Conservation (phyloP, 805 yeast genomes). For the Cyberlindnera petersonii region DNA sequence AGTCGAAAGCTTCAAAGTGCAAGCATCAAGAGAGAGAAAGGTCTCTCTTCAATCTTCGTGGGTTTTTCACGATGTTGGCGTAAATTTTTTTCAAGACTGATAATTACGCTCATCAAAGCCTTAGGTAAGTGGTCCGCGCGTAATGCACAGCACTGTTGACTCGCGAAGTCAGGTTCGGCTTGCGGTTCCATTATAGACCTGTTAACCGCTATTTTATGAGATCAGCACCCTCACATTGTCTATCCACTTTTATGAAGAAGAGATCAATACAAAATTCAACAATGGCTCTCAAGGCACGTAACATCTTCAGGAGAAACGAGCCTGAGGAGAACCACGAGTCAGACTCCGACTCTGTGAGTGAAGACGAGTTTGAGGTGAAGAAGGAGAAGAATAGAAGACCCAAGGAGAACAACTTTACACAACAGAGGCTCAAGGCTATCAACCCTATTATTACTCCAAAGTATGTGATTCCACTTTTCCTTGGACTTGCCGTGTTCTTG, state of each 20-base stretch:
- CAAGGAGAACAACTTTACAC: constrained; percentile 70
- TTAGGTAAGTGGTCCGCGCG: too few relatives aligned
- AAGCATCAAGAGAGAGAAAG: too few relatives aligned
- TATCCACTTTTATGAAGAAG: too few relatives aligned
- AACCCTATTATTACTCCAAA: constrained; percentile 88
- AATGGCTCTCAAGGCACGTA: constrained; percentile 26
- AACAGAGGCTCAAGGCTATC: constrained; percentile 52
- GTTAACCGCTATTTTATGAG: too few relatives aligned
- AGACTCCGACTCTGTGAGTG: constrained; percentile 43
- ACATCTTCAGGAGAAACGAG: constrained; percentile 23
- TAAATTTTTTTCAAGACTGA: constrained; percentile 5
- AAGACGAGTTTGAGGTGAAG: constrained; percentile 37
- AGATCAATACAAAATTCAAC: not conserved
- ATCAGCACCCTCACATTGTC: too few relatives aligned
- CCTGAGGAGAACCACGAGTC: constrained; percentile 23
- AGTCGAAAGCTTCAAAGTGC: too few relatives aligned
- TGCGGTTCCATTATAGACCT: too few relatives aligned
- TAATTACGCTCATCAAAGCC: constrained; percentile 15
- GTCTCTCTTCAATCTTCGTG: too few relatives aligned
- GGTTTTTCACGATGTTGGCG: constrained; percentile 3
- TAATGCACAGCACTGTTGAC: too few relatives aligned
- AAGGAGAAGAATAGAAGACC: constrained; percentile 59
- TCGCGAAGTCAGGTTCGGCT: constrained; percentile 2
- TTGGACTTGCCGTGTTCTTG: constrained; percentile 71
- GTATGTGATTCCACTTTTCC: constrained; percentile 78